Base-by-base conservation (phyloP, 2,329 filamentous ascomycete genomes). In the Aspergillus sclerotialis region DNA sequence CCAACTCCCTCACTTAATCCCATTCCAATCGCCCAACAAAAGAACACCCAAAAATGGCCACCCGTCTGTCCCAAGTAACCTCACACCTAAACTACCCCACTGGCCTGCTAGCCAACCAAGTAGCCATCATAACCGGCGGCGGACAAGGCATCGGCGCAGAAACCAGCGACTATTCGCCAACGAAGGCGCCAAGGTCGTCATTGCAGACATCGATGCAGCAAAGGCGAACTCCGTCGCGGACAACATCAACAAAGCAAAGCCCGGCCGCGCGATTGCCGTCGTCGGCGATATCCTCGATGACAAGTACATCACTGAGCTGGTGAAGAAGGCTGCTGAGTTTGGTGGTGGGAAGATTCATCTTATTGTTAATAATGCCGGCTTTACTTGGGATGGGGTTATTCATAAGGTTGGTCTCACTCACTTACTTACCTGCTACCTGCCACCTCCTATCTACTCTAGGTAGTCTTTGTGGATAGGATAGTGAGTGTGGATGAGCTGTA, bases 311-410 rank as follows among this genome's bases (percentile, higher is more conserved):
- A 71, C 77, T 40, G 66, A 70, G 7, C 74, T 94, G n/a, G 78
- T 94, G 16, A 70, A 79, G 55, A 76, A 79, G 53, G 74, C 86
- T 0, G 87, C 84, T 1, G 81, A 80, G 30, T 93, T 94, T 55
- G 88, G 88, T 38, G 69, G 74, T 44, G 87, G 86, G 53, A 93
- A 93, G 70, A 88, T 94, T 43, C 83, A 94, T 61, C 83, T 92
- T 56, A 82, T 94, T 37, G 84, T 94, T 39, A 93, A 94, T 64
- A 94, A 94, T 58, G 88, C 87, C 1, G 87, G 86, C 27, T 93
- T 86, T 64, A 94, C 88, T 1, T 94, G 87, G 85, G 88, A 94
- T 60, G 88, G 82, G 5, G 86, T 93, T 25, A 87, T 93, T 46
- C 85, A 93, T 71, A 93, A 92, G 65, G 72, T 75, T 14, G 10